Evolutionary conservation across 148 eudicot genomes (phyloP), one percentile per base, ranked within the genome.

Genomic region (Amaranthus cruentus): DNA sequence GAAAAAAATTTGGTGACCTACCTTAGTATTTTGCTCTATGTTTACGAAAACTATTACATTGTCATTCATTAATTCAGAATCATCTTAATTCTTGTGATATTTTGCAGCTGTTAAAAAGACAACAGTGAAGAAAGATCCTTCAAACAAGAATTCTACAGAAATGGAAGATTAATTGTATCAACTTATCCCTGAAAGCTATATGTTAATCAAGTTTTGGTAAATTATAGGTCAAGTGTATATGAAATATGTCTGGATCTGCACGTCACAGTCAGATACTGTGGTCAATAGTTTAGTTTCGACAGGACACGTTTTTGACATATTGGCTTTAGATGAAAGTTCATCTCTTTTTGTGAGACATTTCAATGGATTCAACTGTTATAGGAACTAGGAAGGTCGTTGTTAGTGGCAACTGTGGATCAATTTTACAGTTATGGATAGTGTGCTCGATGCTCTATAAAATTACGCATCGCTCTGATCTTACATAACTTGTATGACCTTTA

Each of bases 81-180:
- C 14, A 4, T 47, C 5, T 1, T 55, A 7, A 43, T 62, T 70
- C 54, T 4, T 43, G 49, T 50, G 2, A 9, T 69, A 43, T 47
- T 62, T 63, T 74, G 69, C 82, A 79, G 82, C 78, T 63, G 18
- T 56, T 60, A 74, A 58, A 67, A 68, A 53, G 52, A 66, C 59
- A 43, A 59, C 55, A 53, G 56, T 55, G 49, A 74, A 18, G 6
- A 70, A 70, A 69, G 78, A 69, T 75, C 69, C 66, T 50, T 7
- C 62, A 43, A 71, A 74, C 49, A 71, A 49, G 53, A 43, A 70
- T 47, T 74, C 51, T 12, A 60, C 38, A 55, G 67, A 71, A 55
- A 74, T 63, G 78, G 82, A 79, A 58, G 78, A 58, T 21, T 73
- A 38, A 50, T 73, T 47, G 49, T 72, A 46, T 56, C 18, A 13